These are phyloP conservation scores for Heimioporus punctisporus DNA, from an alignment of 1,284 basidiomycete genomes.

Conservation along the genomic window DNA sequence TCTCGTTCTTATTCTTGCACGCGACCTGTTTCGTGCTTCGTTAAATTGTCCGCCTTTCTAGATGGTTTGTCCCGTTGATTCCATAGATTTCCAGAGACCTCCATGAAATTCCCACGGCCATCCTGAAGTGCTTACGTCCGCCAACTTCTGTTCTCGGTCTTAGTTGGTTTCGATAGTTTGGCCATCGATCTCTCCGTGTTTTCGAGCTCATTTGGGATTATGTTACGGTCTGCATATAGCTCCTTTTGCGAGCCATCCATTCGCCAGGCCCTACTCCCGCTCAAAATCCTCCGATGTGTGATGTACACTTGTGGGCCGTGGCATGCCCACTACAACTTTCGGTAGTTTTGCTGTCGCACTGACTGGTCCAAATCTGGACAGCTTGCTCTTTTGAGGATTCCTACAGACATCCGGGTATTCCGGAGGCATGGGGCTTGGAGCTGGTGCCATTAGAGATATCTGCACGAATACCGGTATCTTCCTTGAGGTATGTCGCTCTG, in stretches of 20 bases:
- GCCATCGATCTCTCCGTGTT: slow-evolving; percentile 29
- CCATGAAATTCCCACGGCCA: slow-evolving; percentile 35
- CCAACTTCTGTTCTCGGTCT: neutral
- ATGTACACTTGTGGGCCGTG: slow-evolving; percentile 47
- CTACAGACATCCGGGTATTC: slow-evolving; percentile 47
- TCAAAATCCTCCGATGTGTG: slow-evolving; percentile 25
- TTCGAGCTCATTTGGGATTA: slow-evolving; percentile 20
- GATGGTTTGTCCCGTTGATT: slow-evolving; percentile 49
- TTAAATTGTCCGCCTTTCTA: too few species aligned
- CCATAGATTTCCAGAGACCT: slow-evolving; percentile 46
- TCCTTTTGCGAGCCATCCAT: slow-evolving; percentile 28
- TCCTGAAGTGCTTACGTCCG: slow-evolving; percentile 38
- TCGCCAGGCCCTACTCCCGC: neutral
- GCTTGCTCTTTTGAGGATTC: slow-evolving; percentile 46
- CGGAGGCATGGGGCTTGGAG: slow-evolving; percentile 44
- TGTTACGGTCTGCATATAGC: slow-evolving; percentile 28
- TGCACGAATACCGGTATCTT: slow-evolving; percentile 52
- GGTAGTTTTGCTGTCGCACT: slow-evolving; percentile 48
- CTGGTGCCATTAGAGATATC: slow-evolving; percentile 52
- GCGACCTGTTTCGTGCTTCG: too few species aligned
- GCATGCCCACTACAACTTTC: slow-evolving; percentile 46
- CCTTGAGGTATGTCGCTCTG: too few species aligned
- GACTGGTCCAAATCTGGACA: slow-evolving; percentile 31
- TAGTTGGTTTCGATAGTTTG: slow-evolving; percentile 17
- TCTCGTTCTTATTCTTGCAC: too few species aligned